Evolutionary conservation across 148 eudicot species (phyloP), one percentile per base, ranked within the genome.

Genomic region (Nyssa sinensis): DNA sequence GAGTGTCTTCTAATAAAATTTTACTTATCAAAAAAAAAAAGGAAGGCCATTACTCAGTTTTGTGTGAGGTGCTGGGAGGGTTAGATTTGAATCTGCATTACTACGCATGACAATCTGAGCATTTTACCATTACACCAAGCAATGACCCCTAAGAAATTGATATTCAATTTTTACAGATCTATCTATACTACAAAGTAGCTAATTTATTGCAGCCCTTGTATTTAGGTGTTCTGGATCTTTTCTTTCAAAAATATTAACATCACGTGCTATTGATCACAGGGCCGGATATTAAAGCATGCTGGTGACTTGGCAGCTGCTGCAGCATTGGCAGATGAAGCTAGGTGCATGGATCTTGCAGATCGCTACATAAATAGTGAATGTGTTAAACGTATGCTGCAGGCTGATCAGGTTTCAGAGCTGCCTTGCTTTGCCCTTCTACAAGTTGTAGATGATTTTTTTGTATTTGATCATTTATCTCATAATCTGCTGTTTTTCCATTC

Each of bases 311-410:
- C 76, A 49, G 99, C 98, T 39, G 99, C 99, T 74, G 98, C 99
- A 80, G 85, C 98, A 77, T 88, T 93, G 88, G 99, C 99, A 62
- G 99, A 96, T 80, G 99, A 96, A 88, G 99, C 99, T 70, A 90
- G 99, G 64, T 88, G 98, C 77, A 91, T 93, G 99, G 99, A 96
- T 87, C 99, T 96, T 76, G 98, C 99, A 59, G 99, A 96, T 88
- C 98, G 99, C 75, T 96, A 93, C 66, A 62, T 93, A 37, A 96
- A 96, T 65, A 96, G 98, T 87, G 89, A 89, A 76, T 91, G 98
- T 84, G 97, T 96, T 73, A 96, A 96, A 84, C 97, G 98, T 63
- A 91, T 96, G 98, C 84, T 96, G 69, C 93, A 96, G 82, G 99
- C 99, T 69, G 98, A 96, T 87, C 97, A 96, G 94, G 99, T 96